Base-by-base conservation (phyloP, 2,329 filamentous ascomycete genomes). In the Talaromyces albobiverticillius region DNA sequence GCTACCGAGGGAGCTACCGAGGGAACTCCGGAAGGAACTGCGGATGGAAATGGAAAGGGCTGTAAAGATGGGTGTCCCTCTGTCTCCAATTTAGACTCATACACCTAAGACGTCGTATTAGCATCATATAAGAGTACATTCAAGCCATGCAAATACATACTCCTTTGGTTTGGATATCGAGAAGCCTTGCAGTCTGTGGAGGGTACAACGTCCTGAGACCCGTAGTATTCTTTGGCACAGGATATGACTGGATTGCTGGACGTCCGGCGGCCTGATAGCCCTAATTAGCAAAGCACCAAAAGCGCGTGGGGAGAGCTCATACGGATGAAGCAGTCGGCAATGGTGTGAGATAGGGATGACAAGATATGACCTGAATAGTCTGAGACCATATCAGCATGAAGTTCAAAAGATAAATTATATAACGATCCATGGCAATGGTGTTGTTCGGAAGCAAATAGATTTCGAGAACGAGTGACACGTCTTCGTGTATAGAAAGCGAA, bases 351-450 rank as follows among this genome's bases (percentile, higher is more conserved):
- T 50, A 59, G 1, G 69, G 69, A 26, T 63, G 58, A 52, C 61
- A 61, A 38, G 60, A 48, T 25, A 61, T 65, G 53, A 57, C 60
- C 41, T 66, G 65, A 64, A 64, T 57, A 25, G 62, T 59, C 34
- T 71, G 59, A 51, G 69, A 59, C 65, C 68, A 70, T 55, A 62
- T 73, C 61, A 73, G 70, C 62, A 71, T 59, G 36, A 60, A 56
- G 54, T 60, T 53, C n/a, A 59, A 55, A 51, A 60, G 61, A 66
- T 60, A 67, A 56, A 54, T 59, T 25, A 55, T 54, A 25, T 49
- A 50, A 49, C 54, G 29, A 13, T 55, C 56, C 66, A 68, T 68
- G 29, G 34, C 26, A 29, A 29, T 51, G 54, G 46, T 14, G 51
- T 47, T 32, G n/a, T 31, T 41, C 14, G 9, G 22, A n/a, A 26